These are phyloP conservation scores for Meyerozyma smithsonii DNA, from an alignment of 1,139 yeast genomes.

Conservation along the genomic window DNA sequence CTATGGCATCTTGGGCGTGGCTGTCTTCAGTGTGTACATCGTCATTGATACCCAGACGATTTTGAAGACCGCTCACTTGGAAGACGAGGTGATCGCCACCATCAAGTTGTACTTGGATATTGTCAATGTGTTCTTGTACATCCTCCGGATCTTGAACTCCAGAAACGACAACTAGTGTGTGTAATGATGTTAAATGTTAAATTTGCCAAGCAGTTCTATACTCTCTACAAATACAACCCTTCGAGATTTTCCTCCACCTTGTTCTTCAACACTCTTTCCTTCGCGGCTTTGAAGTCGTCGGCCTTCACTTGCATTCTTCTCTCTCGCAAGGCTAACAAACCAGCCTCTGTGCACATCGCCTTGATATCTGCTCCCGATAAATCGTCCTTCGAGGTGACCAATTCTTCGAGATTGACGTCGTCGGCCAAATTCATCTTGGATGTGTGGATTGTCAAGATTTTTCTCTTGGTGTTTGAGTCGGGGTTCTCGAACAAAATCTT, in stretches of 20 bases:
- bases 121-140: conserved; percentile 72
- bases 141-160: conserved; percentile 62
- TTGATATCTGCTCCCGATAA: conserved; percentile 97
- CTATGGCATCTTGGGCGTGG: conserved; percentile 71
- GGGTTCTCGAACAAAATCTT: conserved; percentile 96
- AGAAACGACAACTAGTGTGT: conserved; percentile 32
- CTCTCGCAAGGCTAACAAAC: conserved; percentile 90
- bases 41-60: conserved; percentile 79
- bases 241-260: conserved; percentile 96
- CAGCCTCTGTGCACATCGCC: conserved; percentile 98
- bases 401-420: conserved; percentile 86
- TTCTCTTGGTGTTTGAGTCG: conserved; percentile 86
- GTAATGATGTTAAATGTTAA: neutral
- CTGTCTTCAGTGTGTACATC: conserved; percentile 67
- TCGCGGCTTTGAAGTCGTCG: conserved; percentile 89
- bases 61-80: conserved; percentile 76
- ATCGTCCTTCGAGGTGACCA: conserved; percentile 91
- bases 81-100: conserved; percentile 80
- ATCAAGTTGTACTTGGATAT: conserved; percentile 76
- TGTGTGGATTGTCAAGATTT: conserved; percentile 90
- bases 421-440: conserved; percentile 86
- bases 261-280: conserved; percentile 95
- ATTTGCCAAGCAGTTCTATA: neutral
- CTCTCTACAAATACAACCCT: conserved; percentile 72
- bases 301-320: conserved; percentile 98